phyloP scores from a whole-genome alignment of 768 basidiomycete species.

The Exsudoporus frostii region DNA sequence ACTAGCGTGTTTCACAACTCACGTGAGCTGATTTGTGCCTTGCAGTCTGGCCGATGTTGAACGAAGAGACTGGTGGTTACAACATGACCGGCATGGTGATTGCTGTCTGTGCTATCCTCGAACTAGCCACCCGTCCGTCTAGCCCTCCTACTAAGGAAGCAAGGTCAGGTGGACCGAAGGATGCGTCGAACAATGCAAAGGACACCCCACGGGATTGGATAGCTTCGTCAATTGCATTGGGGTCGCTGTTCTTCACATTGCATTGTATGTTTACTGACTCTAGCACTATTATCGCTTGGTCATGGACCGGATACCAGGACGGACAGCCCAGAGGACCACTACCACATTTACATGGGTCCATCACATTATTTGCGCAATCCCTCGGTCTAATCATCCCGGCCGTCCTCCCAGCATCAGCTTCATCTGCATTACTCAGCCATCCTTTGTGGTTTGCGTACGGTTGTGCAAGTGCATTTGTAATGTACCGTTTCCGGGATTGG shows the following conservation, averaged over 20 bases:
- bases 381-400: constrained; percentile 50
- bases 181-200: constrained; percentile 1
- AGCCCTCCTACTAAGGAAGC: constrained; percentile 1
- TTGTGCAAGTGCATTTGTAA: constrained; percentile 45
- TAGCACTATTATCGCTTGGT: constrained; percentile 79
- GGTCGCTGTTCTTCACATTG: constrained; percentile 65
- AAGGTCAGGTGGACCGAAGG: not conserved
- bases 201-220: constrained; percentile 33
- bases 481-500: constrained; percentile 67
- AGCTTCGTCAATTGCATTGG: constrained; percentile 52
- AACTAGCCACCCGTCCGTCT: constrained; percentile 47
- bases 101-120: constrained; percentile 54
- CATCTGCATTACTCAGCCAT: constrained; percentile 35
- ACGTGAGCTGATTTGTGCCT: constrained; percentile 2
- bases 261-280: constrained; percentile 74
- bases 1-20: not conserved
- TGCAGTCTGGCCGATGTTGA: constrained; percentile 76
- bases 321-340: constrained; percentile 61
- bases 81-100: constrained; percentile 65
- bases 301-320: constrained; percentile 83
- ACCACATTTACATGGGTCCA: constrained; percentile 64
- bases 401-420: constrained; percentile 19
- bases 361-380: constrained; percentile 63
- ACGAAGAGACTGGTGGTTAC: constrained; percentile 61
- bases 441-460: constrained; percentile 58